phyloP scores from a whole-genome alignment of 805 yeast genomes.

The Lipomyces anomalus region DNA sequence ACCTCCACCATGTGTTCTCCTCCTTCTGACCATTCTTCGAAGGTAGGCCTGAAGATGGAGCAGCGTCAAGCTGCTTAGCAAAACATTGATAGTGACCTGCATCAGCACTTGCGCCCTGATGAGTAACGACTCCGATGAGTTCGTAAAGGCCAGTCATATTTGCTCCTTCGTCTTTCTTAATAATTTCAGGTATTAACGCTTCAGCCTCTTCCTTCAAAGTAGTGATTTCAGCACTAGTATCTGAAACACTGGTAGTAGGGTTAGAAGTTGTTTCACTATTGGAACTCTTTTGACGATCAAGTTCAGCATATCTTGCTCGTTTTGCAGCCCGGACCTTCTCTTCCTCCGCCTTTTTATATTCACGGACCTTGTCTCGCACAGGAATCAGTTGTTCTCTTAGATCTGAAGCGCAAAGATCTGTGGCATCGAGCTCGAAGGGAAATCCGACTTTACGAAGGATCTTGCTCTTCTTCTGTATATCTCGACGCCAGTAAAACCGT shows the following conservation, averaged over 20 bases:
- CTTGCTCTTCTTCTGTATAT: slow-evolving; percentile 83
- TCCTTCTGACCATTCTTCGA: slow-evolving; percentile 23
- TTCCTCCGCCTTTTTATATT: slow-evolving; percentile 64
- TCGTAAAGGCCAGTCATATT: slow-evolving; percentile 87
- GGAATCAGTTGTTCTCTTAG: slow-evolving; percentile 61
- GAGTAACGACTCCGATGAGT: slow-evolving; percentile 77
- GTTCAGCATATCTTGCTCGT: slow-evolving; percentile 39
- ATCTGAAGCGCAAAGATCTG: slow-evolving; percentile 78
- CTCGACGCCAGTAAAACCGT: slow-evolving; percentile 93
- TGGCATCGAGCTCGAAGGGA: slow-evolving; percentile 86
- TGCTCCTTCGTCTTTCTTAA: slow-evolving; percentile 48
- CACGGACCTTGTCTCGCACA: slow-evolving; percentile 70
- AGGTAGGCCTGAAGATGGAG: slow-evolving; percentile 2
- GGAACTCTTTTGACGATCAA: slow-evolving; percentile 22
- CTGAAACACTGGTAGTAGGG: no score
- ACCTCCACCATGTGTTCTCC: slow-evolving; percentile 86
- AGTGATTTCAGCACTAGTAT: slow-evolving; percentile 11
- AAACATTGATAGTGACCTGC: slow-evolving; percentile 96
- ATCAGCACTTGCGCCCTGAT: slow-evolving; percentile 92
- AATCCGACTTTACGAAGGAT: slow-evolving; percentile 90
- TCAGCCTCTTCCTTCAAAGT: slow-evolving; percentile 34
- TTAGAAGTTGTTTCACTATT: slow-evolving; percentile 25
- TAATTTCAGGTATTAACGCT: slow-evolving; percentile 32
- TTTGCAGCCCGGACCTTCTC: slow-evolving; percentile 71
- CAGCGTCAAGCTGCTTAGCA: slow-evolving; percentile 53